Percentiles rank a stretch among this genome's conserved stretches.
These are phyloP conservation scores for Euryodendron excelsum DNA, from an alignment of 148 eudicot genomes.

Conservation along the genomic window DNA sequence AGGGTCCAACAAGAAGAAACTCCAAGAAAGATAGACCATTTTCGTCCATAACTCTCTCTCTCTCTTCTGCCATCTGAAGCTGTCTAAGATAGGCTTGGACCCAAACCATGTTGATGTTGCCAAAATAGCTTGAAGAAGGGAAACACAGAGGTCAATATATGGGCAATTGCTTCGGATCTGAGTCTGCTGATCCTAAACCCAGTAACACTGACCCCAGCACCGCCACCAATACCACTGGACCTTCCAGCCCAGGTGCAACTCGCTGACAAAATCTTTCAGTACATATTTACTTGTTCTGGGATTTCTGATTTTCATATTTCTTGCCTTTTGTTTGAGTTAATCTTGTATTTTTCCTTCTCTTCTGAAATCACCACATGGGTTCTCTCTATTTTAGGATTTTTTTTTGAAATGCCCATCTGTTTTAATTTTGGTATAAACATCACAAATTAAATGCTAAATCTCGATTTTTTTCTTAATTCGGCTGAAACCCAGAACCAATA, in stretches of 20 bases:
- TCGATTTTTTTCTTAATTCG: not conserved
- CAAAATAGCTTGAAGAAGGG: not conserved
- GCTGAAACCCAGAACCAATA: not conserved
- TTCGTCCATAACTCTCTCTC: not conserved
- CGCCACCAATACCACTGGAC: not conserved
- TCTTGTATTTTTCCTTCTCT: not conserved
- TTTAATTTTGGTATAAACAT: not conserved
- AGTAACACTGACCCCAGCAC: conserved; percentile 18
- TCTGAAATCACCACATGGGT: not conserved
- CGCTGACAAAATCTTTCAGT: not conserved
- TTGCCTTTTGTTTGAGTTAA: not conserved
- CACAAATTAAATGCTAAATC: too few relatives aligned
- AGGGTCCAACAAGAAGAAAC: too few relatives aligned
- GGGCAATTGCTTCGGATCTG: conserved; percentile 44
- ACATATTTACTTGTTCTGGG: not conserved
- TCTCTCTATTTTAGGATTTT: not conserved
- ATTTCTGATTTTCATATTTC: not conserved
- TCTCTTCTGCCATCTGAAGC: not conserved
- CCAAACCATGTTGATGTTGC: not conserved
- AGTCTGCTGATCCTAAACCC: conserved; percentile 17
- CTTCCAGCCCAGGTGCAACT: conserved; percentile 26
- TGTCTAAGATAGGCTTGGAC: not conserved
- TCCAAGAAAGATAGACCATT: too few relatives aligned
- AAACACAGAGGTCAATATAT: conserved; percentile 8
- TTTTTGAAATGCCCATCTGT: not conserved